A percentile compares a stretch with the other conserved stretches of the same genome.
Conservation (phyloP, 768 basidiomycete species). For the Boletus subcaerulescens region DNA sequence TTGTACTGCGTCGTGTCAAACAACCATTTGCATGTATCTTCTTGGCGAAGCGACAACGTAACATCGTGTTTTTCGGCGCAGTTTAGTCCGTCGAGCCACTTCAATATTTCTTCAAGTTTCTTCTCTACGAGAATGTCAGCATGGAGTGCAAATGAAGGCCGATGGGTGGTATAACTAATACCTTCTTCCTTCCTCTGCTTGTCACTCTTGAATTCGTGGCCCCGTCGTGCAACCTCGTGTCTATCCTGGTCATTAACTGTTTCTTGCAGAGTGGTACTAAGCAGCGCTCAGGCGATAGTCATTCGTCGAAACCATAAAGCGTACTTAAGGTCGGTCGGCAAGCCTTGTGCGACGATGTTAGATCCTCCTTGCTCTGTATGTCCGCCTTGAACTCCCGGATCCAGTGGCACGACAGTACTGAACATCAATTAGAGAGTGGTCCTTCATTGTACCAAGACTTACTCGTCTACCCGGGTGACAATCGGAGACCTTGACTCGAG, state of each 20-base stretch:
- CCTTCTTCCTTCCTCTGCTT: not conserved
- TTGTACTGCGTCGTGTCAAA: slow-evolving; percentile 1
- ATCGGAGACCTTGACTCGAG: not conserved
- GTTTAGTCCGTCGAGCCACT: slow-evolving; percentile 3
- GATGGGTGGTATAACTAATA: not conserved
- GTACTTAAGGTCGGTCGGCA: no score
- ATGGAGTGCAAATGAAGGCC: not conserved
- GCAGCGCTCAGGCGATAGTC: not conserved
- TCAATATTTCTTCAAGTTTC: not conserved
- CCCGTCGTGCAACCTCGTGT: not conserved
- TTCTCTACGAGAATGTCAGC: not conserved
- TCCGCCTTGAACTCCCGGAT: no score
- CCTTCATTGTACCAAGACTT: not conserved
- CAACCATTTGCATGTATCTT: slow-evolving; percentile 3
- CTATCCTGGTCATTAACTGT: no score
- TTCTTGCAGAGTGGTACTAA: no score
- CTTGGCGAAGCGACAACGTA: not conserved
- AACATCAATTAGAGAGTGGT: not conserved
- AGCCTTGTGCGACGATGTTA: no score
- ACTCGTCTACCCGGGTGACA: not conserved
- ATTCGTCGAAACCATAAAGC: no score
- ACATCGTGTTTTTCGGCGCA: slow-evolving; percentile 4
- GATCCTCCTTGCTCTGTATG: no score
- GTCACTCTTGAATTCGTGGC: not conserved
- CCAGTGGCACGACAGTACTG: not conserved